Evolutionary conservation across 441 rosid genomes (phyloP), one percentile per base, ranked within the genome.

Genomic region (Mallotus japonicus): DNA sequence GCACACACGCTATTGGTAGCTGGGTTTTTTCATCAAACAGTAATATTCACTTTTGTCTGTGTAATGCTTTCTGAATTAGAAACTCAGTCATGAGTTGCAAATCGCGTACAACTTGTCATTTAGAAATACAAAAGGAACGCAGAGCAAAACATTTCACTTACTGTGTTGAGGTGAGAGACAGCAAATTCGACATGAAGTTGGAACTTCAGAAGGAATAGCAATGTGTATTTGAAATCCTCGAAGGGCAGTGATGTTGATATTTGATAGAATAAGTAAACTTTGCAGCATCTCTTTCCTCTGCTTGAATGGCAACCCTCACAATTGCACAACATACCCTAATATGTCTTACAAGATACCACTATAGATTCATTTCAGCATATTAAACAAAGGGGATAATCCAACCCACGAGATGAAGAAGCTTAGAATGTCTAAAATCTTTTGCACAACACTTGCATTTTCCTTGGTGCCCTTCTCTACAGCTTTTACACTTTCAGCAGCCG

Each of bases 401-500:
- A 75, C 24, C 87, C 84, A 78, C 32, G 79, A 76, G 46, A 66
- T n/a, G 49, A 66, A 73, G 66, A 70, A 75, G 55, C 78, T 73
- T 74, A 85, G 44, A 77, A 79, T 69, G 46, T 76, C 79, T 49
- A 73, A 76, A 47, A 88, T 60, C 75, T 74, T 82, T 55, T 70
- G 81, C 78, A 79, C 65, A 51, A 61, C 12, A 63, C 73, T 62
- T 62, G 59, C 70, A 53, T 69, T 63, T 61, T 56, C 75, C 49
- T 24, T 73, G 7, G 62, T 42, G 53, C 59, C 73, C 55, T 70
- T 62, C 9, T 53, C 71, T 55, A 34, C 47, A 46, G 46, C 78
- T 42, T 63, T 79, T 55, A 63, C 44, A 68, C 71, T 76, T 71
- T 75, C 82, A 70, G 57, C 75, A 69, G 72, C 76, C 55, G 73